These are phyloP conservation scores for Aspergillus japonicus DNA, from an alignment of 2,329 filamentous ascomycete genomes.

Conservation along the genomic window DNA sequence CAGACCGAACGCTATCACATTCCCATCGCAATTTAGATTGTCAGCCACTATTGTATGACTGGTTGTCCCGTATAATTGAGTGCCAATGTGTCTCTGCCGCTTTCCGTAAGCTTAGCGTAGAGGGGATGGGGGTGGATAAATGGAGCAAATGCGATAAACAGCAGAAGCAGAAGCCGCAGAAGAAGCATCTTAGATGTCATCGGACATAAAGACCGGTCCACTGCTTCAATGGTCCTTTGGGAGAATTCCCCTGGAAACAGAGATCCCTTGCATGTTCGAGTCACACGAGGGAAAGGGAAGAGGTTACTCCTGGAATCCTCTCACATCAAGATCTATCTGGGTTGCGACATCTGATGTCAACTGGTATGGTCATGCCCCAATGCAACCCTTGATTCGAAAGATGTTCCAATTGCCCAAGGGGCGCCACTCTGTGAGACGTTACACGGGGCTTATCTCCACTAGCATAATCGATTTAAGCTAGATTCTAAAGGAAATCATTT, in stretches of 20 bases:
- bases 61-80: too few relatives aligned
- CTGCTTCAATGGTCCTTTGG: background rate
- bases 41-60: background rate
- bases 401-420: background rate
- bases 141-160: background rate
- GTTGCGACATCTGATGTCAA: background rate
- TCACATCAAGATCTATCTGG: constrained; percentile 21
- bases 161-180: background rate
- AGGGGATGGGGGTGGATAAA: background rate
- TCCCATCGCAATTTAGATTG: background rate
- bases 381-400: constrained; percentile 28
- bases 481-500: background rate
- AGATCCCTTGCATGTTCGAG: constrained; percentile 18
- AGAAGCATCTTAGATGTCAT: background rate
- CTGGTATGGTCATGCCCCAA: constrained; percentile 15
- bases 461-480: constrained; percentile 34
- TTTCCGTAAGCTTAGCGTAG: background rate
- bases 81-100: too few relatives aligned
- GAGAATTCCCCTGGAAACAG: background rate
- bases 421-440: constrained; percentile 33
- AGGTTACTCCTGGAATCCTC: background rate
- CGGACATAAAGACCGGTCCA: background rate
- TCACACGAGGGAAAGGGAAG: constrained; percentile 1
- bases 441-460: constrained; percentile 40
- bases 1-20: background rate